Evolutionary conservation across 75 land plant species (phyloP).

Genomic region (Azolla pinnata): DNA sequence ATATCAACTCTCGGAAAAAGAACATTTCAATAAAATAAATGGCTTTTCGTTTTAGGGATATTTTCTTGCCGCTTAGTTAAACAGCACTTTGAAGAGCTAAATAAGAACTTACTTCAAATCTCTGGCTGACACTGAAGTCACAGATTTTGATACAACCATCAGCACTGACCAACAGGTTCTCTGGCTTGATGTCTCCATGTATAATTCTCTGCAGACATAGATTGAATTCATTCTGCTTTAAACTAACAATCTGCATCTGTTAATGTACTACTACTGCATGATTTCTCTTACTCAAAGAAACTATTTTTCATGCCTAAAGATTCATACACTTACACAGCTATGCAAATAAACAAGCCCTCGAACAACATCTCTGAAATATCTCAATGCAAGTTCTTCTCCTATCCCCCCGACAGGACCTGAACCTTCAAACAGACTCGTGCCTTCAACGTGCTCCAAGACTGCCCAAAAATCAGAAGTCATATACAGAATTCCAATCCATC

Average conservation of each 20-base stretch:
- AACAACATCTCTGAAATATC: slow-evolving; percentile 32
- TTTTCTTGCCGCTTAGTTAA: too few species aligned
- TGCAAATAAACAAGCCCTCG: slow-evolving; percentile 36
- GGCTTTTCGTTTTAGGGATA: too few species aligned
- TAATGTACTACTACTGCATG: too few species aligned
- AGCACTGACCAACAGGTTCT: slow-evolving; percentile 36
- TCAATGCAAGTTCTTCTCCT: slow-evolving; percentile 29
- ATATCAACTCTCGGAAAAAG: too few species aligned
- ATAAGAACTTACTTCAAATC: slow-evolving; percentile 33
- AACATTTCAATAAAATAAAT: too few species aligned
- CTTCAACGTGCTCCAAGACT: slow-evolving; percentile 43
- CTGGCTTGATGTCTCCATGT: slow-evolving; percentile 47
- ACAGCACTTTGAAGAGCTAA: too few species aligned
- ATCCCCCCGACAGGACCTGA: slow-evolving; percentile 38
- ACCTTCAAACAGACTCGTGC: slow-evolving; percentile 35
- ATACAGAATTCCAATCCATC: not conserved
- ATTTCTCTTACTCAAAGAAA: too few species aligned
- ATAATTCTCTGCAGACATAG: slow-evolving; percentile 26
- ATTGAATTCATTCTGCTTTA: not conserved
- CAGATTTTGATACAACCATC: slow-evolving; percentile 34
- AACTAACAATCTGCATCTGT: not conserved
- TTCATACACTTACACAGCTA: slow-evolving; percentile 15
- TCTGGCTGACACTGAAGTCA: slow-evolving; percentile 38
- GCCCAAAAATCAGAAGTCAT: slow-evolving; percentile 6
- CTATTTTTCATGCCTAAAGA: too few species aligned